These are phyloP conservation scores for Paspalum vaginatum DNA, from an alignment of 176 grass and related monocot species.

Conservation along the genomic window DNA sequence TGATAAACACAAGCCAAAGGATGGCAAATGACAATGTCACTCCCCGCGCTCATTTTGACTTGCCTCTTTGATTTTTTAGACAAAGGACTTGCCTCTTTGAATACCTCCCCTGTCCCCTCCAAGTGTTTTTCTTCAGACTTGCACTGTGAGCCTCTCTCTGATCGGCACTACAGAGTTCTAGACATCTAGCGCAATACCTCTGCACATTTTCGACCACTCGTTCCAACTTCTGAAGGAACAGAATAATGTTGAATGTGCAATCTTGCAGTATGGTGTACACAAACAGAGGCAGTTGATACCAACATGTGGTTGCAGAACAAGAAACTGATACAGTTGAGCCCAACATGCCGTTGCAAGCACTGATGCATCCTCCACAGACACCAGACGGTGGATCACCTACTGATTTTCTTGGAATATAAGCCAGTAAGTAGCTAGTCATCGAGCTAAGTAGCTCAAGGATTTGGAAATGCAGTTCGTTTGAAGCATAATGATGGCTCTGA, in stretches of 20 bases:
- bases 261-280: constrained; percentile 50
- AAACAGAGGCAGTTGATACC: constrained; percentile 25
- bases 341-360: constrained; percentile 39
- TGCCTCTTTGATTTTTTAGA: no score
- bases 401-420: constrained; percentile 46
- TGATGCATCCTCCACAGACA: constrained; percentile 31
- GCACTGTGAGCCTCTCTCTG: no score
- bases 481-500: constrained; percentile 54
- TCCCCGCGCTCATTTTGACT: no score
- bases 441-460: constrained; percentile 1
- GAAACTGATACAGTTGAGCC: constrained; percentile 27
- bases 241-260: neutral
- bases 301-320: constrained; percentile 32
- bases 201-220: neutral
- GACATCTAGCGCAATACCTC: no score
- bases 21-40: no score
- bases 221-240: neutral
- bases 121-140: no score
- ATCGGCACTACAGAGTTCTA: neutral
- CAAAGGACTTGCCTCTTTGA: no score
- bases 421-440: constrained; percentile 9
- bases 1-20: no score
- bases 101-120: no score
- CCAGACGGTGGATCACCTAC: constrained; percentile 48
- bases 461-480: constrained; percentile 50